Evolutionary conservation across 83 land plant species (phyloP), one percentile per base, ranked within the genome.

Genomic region (Larix sibirica): DNA sequence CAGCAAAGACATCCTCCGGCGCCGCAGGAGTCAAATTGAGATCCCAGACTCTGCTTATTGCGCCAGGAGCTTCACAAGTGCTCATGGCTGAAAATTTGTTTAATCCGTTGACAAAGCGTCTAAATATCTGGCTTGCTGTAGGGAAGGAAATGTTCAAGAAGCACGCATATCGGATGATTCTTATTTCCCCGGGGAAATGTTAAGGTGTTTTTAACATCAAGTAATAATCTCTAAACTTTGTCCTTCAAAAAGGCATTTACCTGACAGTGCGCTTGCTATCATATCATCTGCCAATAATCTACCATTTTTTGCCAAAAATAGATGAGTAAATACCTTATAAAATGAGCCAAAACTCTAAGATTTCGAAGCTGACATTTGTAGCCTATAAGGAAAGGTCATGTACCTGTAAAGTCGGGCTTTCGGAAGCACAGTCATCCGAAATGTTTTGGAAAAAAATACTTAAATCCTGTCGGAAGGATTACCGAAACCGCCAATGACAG

Each of bases 1-100:
- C 16, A 28, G 78, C 31, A 6, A 75, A 23, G 14, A 44, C 28
- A 23, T 47, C 54, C 9, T 75, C 78, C 24, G 38, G 73, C 38
- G 73, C 20, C 12, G 78, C 17, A 24, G 78, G 78, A 24, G 31
- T 75, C 58, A 23, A 75, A 75, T 75, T 75, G 59, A 75, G 78
- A 75, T 75, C 78, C 78, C 78, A 75, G 7, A 2, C 4, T 4
- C 1, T 68, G n/a, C 73, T 68, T 56, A 10, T 58, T 47, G 47
- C 16, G 12, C 17, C 77, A 1, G 77, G 59, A 75, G 60, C 13
- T 75, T 47, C 59, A 12, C 18, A 13, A 44, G 1, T 23, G 4
- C 13, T 47, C 78, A 75, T 75, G 58, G 12, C 16, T 47, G 59
- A 1, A 47, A 23, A 8, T 2, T 21, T 65, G 68, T 65, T 47